Evolutionary conservation across 306 rosid genomes (phyloP).

Genomic region (Spatholobus suberectus): DNA sequence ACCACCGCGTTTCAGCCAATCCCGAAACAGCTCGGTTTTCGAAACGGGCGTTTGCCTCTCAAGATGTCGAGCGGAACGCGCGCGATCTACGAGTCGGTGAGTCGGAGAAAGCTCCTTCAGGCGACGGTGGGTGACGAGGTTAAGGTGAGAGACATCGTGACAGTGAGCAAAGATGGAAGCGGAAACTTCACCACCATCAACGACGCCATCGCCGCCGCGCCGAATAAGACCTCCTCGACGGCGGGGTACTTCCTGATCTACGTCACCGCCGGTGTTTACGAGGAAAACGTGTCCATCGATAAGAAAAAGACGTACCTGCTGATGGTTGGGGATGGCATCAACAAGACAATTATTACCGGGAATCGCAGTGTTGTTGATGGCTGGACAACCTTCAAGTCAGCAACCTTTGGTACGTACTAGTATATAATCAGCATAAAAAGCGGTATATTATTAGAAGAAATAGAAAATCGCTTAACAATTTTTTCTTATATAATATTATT

Average conservation of each 20-base stretch:
- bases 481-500: too few species aligned
- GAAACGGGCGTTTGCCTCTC: conserved; percentile 64
- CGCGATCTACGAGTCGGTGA: conserved; percentile 61
- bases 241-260: conserved; percentile 73
- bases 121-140: conserved; percentile 26
- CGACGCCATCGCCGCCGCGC: conserved; percentile 74
- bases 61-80: conserved; percentile 60
- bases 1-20: conserved; percentile 11
- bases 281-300: conserved; percentile 65
- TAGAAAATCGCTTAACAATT: too few species aligned
- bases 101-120: conserved; percentile 57
- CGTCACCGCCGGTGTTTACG: conserved; percentile 70
- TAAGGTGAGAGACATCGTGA: conserved; percentile 57
- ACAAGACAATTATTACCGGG: conserved; percentile 74
- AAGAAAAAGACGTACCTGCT: conserved; percentile 67
- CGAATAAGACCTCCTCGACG: conserved; percentile 54
- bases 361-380: conserved; percentile 69
- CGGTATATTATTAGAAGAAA: too few species aligned
- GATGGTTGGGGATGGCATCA: conserved; percentile 85
- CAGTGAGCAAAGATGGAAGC: conserved; percentile 68
- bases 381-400: conserved; percentile 76
- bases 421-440: too few species aligned
- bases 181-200: conserved; percentile 74
- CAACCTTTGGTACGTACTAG: conserved; percentile 66
- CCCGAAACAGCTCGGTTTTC: conserved; percentile 43